A percentile compares a stretch with the other conserved stretches of the same genome.
These are phyloP conservation scores for Fusarium pilosicola DNA, from an alignment of 2,329 filamentous ascomycete species.

Conservation along the genomic window DNA sequence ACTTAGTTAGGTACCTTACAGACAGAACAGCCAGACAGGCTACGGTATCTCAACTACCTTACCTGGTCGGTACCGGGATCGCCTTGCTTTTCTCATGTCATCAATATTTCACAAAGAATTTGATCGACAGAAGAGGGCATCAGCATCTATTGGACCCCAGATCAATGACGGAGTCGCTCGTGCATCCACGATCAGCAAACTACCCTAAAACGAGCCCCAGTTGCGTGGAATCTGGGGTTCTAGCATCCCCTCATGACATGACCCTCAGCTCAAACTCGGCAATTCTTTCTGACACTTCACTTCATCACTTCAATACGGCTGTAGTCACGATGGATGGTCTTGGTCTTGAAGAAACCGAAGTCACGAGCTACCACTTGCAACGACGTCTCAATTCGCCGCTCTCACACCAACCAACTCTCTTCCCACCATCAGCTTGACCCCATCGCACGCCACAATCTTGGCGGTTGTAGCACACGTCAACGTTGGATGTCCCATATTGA, in stretches of 20 bases:
- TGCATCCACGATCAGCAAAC: constrained; percentile 9
- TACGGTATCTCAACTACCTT: neutral
- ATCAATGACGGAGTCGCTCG: constrained; percentile 12
- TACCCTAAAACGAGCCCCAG: constrained; percentile 15
- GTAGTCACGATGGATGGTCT: neutral
- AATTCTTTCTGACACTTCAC: neutral
- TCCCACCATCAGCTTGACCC: neutral
- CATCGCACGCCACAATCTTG: constrained; percentile 18
- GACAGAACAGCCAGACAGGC: neutral
- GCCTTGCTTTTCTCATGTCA: neutral
- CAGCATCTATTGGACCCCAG: neutral
- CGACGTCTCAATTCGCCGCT: constrained; percentile 6
- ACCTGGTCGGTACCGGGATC: neutral
- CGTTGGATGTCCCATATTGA: neutral
- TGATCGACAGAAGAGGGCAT: neutral
- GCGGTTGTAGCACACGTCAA: constrained; percentile 10
- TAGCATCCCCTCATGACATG: neutral
- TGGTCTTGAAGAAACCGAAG: neutral
- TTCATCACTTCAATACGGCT: neutral
- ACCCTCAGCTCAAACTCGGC: neutral
- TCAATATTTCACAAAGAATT: neutral
- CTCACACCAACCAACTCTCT: constrained; percentile 22
- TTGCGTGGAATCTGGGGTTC: constrained; percentile 22
- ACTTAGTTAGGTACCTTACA: neutral
- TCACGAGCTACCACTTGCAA: neutral